Evolutionary conservation across 768 basidiomycete genomes (phyloP).

Genomic region (Phaffia australis): DNA sequence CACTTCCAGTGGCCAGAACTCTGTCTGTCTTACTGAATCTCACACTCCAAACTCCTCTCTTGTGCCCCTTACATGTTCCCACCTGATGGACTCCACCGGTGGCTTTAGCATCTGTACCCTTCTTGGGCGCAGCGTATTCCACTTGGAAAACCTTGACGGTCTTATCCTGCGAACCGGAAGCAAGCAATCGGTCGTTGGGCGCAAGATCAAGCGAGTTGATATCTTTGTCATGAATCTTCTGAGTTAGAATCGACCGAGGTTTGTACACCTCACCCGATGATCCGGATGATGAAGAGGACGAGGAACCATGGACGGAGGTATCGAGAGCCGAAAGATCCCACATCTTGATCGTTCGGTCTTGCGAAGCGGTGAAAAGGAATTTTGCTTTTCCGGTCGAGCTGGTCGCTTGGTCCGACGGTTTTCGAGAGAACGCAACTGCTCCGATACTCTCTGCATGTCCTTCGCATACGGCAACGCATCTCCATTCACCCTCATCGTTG

Average conservation of each 20-base stretch:
- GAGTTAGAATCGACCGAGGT: slow-evolving; percentile 68
- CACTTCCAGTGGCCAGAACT: slow-evolving; percentile 82
- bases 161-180: slow-evolving; percentile 90
- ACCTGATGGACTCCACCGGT: slow-evolving; percentile 62
- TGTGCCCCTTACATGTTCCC: slow-evolving; percentile 90
- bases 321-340: slow-evolving; percentile 61
- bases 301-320: slow-evolving; percentile 28
- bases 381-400: slow-evolving; percentile 30
- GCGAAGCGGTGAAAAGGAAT: slow-evolving; percentile 89
- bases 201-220: slow-evolving; percentile 92
- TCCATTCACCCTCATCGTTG: slow-evolving; percentile 43
- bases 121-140: slow-evolving; percentile 42
- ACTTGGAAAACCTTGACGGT: slow-evolving; percentile 84
- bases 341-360: slow-evolving; percentile 96
- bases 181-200: slow-evolving; percentile 76
- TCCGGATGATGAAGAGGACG: slow-evolving; percentile 32
- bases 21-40: slow-evolving; percentile 74
- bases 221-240: slow-evolving; percentile 93
- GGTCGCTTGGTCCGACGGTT: background rate
- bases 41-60: slow-evolving; percentile 90
- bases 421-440: slow-evolving; percentile 68
- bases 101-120: slow-evolving; percentile 40
- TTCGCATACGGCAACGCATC: slow-evolving; percentile 75
- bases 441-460: slow-evolving; percentile 92
- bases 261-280: slow-evolving; percentile 39